Evolutionary conservation across 495 filamentous ascomycete genomes (phyloP).

Genomic region (Hamigera avellanea): DNA sequence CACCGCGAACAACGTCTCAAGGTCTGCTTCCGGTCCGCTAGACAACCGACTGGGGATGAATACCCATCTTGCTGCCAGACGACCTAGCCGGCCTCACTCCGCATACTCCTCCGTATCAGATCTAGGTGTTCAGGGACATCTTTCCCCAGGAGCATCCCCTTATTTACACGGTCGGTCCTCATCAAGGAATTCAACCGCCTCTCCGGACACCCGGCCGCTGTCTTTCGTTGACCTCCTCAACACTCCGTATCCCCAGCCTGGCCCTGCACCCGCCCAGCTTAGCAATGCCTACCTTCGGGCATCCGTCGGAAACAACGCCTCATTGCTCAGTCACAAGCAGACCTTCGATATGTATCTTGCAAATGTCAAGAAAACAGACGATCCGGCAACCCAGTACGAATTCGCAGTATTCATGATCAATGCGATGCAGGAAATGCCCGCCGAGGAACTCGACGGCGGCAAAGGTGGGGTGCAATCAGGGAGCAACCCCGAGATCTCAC

Average conservation of each 20-base stretch:
- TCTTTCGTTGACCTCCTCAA: slow-evolving; percentile 86
- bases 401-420: slow-evolving; percentile 91
- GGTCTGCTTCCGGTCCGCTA: neutral
- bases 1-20: slow-evolving; percentile 8
- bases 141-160: slow-evolving; percentile 38
- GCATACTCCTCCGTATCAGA: slow-evolving; percentile 64
- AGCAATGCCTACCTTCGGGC: slow-evolving; percentile 65
- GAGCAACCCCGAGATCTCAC: slow-evolving; percentile 32
- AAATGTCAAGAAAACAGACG: slow-evolving; percentile 93
- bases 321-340: slow-evolving; percentile 75
- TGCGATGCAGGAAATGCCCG: slow-evolving; percentile 56
- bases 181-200: slow-evolving; percentile 48
- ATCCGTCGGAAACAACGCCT: slow-evolving; percentile 78
- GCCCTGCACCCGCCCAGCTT: slow-evolving; percentile 56
- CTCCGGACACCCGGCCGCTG: slow-evolving; percentile 63
- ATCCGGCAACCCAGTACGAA: slow-evolving; percentile 79
- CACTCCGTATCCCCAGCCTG: slow-evolving; percentile 77
- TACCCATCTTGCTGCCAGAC: slow-evolving; percentile 41
- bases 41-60: neutral
- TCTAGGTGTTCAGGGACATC: slow-evolving; percentile 44
- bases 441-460: slow-evolving; percentile 28
- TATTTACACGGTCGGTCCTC: slow-evolving; percentile 40
- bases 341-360: slow-evolving; percentile 95
- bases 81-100: slow-evolving; percentile 49
- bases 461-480: slow-evolving; percentile 21